Base-by-base conservation (phyloP, 1,139 yeast species). In the Saccharomycopsis hybrid region DNA sequence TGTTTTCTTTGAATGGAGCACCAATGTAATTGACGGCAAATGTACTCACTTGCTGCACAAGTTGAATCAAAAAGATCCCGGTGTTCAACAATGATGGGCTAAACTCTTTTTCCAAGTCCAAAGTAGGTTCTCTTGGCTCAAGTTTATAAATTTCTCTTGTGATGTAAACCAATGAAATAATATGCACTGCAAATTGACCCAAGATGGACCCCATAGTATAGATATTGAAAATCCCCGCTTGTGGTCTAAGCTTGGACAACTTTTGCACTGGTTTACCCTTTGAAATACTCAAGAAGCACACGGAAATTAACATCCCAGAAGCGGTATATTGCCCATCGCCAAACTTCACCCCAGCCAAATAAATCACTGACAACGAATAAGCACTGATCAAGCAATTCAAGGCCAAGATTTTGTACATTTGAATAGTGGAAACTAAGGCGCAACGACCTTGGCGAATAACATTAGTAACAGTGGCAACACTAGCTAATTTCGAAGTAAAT, bases 1-100 rank as follows among this genome's bases (percentile, higher is more conserved):
- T 85, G 55, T 89, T 81, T 70, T 94, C 96, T 65, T 95, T 84
- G 73, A 94, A 94, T 49, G 99, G 99, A 59, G 85, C 81, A 47
- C 99, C 99, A 71, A 88, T 96, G 68, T 92, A 92, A 70, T 92
- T 92, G 54, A 94, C 97, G 13, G 97, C 97, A 72, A 92, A 92
- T 0, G 99, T 92, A 9, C 97, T 87, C 45, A 94, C 95, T 69
- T 92, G 97, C 71, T 92, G 97, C 25, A 96, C 95, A 60, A 92
- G 76, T 68, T 90, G 97, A 55, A 92, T 76, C 64, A 92, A 76
- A 69, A 90, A 94, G 75, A 92, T 90, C 60, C 97, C 97, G 33
- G 98, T 92, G 70, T 94, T 94, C 63, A 92, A 78, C 62, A 92
- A 74, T 2, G 97, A 89, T 42, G 98, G 98, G 54, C 72, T 66